Conservation (phyloP, 2,329 filamentous ascomycete genomes). For the Stemphylium beticola region DNA sequence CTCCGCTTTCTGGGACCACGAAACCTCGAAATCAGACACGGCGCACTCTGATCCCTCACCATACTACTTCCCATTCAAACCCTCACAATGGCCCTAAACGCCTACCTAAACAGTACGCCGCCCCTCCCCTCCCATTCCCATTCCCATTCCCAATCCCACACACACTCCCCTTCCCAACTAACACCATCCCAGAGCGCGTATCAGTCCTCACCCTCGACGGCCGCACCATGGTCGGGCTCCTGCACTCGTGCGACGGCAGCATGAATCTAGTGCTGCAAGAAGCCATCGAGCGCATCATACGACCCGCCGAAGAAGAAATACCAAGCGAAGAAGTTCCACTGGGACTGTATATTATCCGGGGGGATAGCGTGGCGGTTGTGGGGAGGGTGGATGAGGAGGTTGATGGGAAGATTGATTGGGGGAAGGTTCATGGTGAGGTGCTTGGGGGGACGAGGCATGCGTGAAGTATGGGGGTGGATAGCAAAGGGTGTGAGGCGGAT, state of each 20-base stretch:
- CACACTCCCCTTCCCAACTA: constrained; percentile 8
- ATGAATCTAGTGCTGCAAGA: constrained; percentile 90
- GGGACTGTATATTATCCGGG: constrained; percentile 88
- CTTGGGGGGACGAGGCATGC: constrained; percentile 84
- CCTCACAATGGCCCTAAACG: constrained; percentile 50
- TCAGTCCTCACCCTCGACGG: constrained; percentile 91
- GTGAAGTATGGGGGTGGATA: constrained; percentile 13
- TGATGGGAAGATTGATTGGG: constrained; percentile 91
- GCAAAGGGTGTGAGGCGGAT: not conserved
- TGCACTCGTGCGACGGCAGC: constrained; percentile 85
- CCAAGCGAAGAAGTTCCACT: constrained; percentile 80
- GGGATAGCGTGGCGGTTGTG: constrained; percentile 91
- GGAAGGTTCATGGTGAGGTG: constrained; percentile 81
- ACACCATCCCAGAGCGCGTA: constrained; percentile 73
- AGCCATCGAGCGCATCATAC: constrained; percentile 88
- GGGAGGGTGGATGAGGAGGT: constrained; percentile 89
- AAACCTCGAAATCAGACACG: not conserved
- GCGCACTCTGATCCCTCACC: not conserved
- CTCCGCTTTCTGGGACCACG: not conserved
- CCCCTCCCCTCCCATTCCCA: not conserved
- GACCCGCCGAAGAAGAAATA: constrained; percentile 81
- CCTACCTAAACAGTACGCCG: constrained; percentile 52
- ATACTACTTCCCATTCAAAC: not conserved
- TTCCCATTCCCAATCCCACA: not conserved
- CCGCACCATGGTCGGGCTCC: constrained; percentile 74